phyloP scores from a whole-genome alignment of 305 asterid species.

The Caryopteris hybrid region DNA sequence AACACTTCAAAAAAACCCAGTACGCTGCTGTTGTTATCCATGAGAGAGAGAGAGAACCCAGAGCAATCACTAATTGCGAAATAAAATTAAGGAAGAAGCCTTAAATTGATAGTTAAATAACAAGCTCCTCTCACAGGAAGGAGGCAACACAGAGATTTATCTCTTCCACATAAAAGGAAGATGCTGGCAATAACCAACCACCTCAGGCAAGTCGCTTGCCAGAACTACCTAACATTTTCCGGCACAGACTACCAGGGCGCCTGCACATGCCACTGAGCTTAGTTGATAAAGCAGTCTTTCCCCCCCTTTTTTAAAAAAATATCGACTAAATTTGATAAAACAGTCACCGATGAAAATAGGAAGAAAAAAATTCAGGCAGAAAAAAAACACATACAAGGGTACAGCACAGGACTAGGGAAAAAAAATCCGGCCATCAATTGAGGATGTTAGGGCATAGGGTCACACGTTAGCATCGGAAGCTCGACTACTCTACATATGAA shows the following conservation, averaged over 20 bases:
- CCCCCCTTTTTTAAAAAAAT: no score
- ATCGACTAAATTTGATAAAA: neutral
- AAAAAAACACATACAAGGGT: conserved; percentile 15
- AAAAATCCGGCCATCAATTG: conserved; percentile 8
- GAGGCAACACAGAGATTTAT: conserved; percentile 13
- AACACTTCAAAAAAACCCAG: no score
- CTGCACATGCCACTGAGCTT: conserved; percentile 18
- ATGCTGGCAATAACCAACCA: conserved; percentile 34
- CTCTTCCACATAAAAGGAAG: conserved; percentile 16
- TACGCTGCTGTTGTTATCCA: no score
- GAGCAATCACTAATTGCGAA: neutral
- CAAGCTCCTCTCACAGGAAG: conserved; percentile 26
- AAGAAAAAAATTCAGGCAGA: neutral
- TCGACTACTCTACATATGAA: conserved; percentile 37
- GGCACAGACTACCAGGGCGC: conserved; percentile 67
- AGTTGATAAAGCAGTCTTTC: neutral
- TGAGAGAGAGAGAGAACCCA: no score
- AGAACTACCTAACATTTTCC: conserved; percentile 23
- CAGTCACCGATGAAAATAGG: conserved; percentile 6
- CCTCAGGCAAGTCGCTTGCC: conserved; percentile 66
- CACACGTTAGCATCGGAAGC: conserved; percentile 15
- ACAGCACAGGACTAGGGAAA: conserved; percentile 15
- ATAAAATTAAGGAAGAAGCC: neutral
- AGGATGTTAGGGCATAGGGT: neutral
- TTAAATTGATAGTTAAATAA: neutral